Conservation (phyloP, 805 yeast genomes). For the Candida suzukii region DNA sequence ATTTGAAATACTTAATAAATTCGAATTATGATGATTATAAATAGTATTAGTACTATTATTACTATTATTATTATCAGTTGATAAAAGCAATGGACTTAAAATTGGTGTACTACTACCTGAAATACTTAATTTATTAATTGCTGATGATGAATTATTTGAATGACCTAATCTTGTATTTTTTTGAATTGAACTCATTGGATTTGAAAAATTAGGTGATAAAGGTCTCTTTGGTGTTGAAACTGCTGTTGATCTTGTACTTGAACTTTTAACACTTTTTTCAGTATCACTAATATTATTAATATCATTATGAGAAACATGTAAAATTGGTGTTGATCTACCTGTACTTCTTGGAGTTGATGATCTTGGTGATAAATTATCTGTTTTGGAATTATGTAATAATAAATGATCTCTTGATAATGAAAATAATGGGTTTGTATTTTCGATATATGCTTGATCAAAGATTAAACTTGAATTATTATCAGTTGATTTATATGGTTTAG, state of each 20-base stretch:
- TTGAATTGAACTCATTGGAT: slow-evolving; percentile 58
- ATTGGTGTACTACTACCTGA: slow-evolving; percentile 36
- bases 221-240: slow-evolving; percentile 48
- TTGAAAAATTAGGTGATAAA: slow-evolving; percentile 45
- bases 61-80: slow-evolving; percentile 29
- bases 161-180: slow-evolving; percentile 40
- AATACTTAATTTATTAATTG: slow-evolving; percentile 7
- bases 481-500: slow-evolving; percentile 9
- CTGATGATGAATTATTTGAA: too few relatives aligned
- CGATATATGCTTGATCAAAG: slow-evolving; percentile 16
- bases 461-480: slow-evolving; percentile 8
- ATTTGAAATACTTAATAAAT: slow-evolving; percentile 7
- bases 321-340: slow-evolving; percentile 19
- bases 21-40: too few relatives aligned
- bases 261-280: background rate
- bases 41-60: background rate
- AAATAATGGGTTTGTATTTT: background rate
- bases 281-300: background rate
- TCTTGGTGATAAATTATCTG: slow-evolving; percentile 14
- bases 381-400: background rate
- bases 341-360: slow-evolving; percentile 16
- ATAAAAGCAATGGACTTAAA: slow-evolving; percentile 50
- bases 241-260: slow-evolving; percentile 1
- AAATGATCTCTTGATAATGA: background rate
- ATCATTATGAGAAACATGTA: slow-evolving; percentile 13